phyloP scores from a whole-genome alignment of 768 basidiomycete genomes.

The Lactifluus pinguis region DNA sequence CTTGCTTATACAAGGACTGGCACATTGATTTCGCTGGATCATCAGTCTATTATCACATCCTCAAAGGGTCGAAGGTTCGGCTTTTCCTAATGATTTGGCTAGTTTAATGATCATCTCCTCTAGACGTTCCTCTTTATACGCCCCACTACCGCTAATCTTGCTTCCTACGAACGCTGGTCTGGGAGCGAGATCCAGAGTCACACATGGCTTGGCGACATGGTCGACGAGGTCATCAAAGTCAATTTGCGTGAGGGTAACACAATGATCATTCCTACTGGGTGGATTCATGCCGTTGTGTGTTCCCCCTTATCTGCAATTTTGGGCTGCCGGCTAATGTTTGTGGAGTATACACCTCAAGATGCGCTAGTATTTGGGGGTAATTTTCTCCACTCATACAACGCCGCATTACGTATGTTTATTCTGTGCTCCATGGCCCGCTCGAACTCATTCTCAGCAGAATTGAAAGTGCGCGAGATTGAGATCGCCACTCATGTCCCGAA shows the following conservation, averaged over 20 bases:
- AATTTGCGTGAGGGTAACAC: constrained; percentile 71
- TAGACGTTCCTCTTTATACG: constrained; percentile 94
- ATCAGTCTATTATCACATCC: constrained; percentile 95
- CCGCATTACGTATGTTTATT: constrained; percentile 61
- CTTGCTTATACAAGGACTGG: constrained; percentile 65
- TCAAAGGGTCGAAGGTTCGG: constrained; percentile 72
- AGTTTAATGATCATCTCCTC: neutral
- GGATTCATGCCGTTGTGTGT: constrained; percentile 95
- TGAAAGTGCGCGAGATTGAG: constrained; percentile 86
- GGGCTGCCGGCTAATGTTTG: neutral
- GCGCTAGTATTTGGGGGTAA: constrained; percentile 97
- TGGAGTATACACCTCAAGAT: constrained; percentile 81
- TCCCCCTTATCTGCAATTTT: neutral
- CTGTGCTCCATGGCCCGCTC: neutral
- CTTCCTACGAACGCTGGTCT: constrained; percentile 90
- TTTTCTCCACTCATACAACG: constrained; percentile 89
- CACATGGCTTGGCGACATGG: constrained; percentile 88
- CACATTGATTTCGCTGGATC: constrained; percentile 97
- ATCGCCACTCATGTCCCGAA: constrained; percentile 87
- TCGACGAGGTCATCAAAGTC: constrained; percentile 84
- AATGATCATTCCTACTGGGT: constrained; percentile 93
- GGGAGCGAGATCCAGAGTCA: constrained; percentile 83
- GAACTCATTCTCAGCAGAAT: constrained; percentile 41
- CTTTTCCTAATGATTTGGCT: neutral
- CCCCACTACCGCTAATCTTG: constrained; percentile 77